Percentiles rank a stretch among this genome's conserved stretches.
phyloP scores from a whole-genome alignment of 371 early-diverging fungal genomes.

The Mycotypha africana region DNA sequence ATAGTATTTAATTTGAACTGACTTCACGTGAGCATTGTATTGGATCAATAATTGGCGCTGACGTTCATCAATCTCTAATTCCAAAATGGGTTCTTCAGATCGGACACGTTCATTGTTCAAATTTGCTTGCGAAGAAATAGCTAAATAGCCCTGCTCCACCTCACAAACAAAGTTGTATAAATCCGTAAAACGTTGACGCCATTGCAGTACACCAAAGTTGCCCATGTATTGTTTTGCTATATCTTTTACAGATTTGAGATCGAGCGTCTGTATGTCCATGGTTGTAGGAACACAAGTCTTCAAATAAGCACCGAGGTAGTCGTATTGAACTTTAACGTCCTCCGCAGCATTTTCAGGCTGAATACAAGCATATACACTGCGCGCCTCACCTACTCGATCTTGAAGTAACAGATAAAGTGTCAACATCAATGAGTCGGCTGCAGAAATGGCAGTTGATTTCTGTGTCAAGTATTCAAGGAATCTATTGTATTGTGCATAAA shows the following conservation, averaged over 20 bases:
- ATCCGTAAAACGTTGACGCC: conserved; percentile 45
- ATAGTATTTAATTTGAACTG: conserved; percentile 45
- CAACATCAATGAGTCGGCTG: conserved; percentile 32
- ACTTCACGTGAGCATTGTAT: conserved; percentile 30
- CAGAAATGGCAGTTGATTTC: conserved; percentile 16
- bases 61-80: conserved; percentile 16
- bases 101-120: conserved; percentile 3
- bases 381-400: conserved; percentile 52
- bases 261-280: conserved; percentile 11
- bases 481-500: conserved; percentile 34
- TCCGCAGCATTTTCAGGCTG: background rate
- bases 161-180: conserved; percentile 39
- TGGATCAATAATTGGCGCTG: conserved; percentile 13
- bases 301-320: conserved; percentile 50
- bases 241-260: conserved; percentile 28
- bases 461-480: conserved; percentile 38
- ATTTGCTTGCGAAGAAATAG: background rate
- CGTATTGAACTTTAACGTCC: conserved; percentile 34
- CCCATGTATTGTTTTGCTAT: conserved; percentile 33
- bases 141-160: conserved; percentile 19
- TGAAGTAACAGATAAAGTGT: conserved; percentile 46
- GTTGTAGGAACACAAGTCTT: conserved; percentile 34
- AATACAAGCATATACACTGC: conserved; percentile 15
- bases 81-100: conserved; percentile 24
- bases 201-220: conserved; percentile 34